Evolutionary conservation across 805 yeast genomes (phyloP).

Genomic region (Cyberlindnera subsufficiens): DNA sequence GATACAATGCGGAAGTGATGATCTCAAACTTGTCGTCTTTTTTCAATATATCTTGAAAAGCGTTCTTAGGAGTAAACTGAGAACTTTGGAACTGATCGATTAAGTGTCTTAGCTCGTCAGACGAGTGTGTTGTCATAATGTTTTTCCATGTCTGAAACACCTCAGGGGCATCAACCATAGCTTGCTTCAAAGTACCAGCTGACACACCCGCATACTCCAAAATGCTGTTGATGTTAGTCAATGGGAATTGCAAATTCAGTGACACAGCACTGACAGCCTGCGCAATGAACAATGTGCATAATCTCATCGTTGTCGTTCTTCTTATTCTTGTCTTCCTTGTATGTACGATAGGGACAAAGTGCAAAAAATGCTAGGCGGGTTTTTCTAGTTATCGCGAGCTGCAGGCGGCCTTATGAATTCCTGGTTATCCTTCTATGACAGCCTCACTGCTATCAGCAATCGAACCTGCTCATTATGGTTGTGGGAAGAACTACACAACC

Average conservation of each 20-base stretch:
- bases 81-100: conserved; percentile 8
- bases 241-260: conserved; percentile 9
- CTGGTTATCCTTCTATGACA: no score
- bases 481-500: no score
- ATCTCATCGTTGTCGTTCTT: conserved; percentile 2
- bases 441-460: no score
- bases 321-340: neutral
- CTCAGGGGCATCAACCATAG: conserved; percentile 7
- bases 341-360: no score
- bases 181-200: conserved; percentile 3
- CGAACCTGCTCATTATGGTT: no score
- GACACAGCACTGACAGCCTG: conserved; percentile 9
- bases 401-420: no score
- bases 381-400: no score
- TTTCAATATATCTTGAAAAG: conserved; percentile 8
- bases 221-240: conserved; percentile 6
- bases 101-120: conserved; percentile 6
- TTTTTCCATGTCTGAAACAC: conserved; percentile 25
- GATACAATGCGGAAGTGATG: conserved; percentile 4
- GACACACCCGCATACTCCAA: conserved; percentile 7
- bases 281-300: conserved; percentile 2
- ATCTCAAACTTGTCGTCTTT: conserved; percentile 3
- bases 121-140: conserved; percentile 26
- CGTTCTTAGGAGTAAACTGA: conserved; percentile 14
- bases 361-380: no score